Evolutionary conservation across 1,284 basidiomycete species (phyloP).

Genomic region (Austroboletus rostrupii): DNA sequence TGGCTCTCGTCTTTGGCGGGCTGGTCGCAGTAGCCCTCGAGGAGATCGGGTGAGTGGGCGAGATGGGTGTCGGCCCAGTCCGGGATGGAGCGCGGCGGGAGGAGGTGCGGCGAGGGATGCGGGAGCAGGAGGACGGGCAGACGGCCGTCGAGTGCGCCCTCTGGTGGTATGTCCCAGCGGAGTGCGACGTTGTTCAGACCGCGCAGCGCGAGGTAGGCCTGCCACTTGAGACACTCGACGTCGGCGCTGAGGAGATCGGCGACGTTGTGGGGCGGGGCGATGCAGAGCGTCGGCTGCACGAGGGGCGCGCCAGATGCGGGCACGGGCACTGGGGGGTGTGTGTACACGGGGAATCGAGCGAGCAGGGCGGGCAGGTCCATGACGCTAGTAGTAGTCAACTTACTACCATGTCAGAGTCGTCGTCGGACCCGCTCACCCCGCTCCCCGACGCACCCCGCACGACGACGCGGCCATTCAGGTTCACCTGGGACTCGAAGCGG

Average conservation of each 20-base stretch:
- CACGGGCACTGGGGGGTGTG: slow-evolving; percentile 39
- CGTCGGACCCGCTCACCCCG: slow-evolving; percentile 45
- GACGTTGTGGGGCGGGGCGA: slow-evolving; percentile 44
- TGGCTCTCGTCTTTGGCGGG: slow-evolving; percentile 64
- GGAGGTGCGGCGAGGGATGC: slow-evolving; percentile 44
- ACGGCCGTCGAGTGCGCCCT: slow-evolving; percentile 62
- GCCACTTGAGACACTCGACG: slow-evolving; percentile 82
- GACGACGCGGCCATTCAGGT: slow-evolving; percentile 55
- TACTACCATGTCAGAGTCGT: slow-evolving; percentile 34
- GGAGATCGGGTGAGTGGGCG: slow-evolving; percentile 37
- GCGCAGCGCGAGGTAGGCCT: slow-evolving; percentile 73
- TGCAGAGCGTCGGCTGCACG: slow-evolving; percentile 58
- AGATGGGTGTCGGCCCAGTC: slow-evolving; percentile 61
- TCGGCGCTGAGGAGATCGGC: slow-evolving; percentile 57
- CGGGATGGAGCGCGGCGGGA: slow-evolving; percentile 63
- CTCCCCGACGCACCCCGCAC: slow-evolving; percentile 35
- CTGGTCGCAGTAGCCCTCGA: slow-evolving; percentile 65
- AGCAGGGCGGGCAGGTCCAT: slow-evolving; percentile 11
- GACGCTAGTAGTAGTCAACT: neutral
- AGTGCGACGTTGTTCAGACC: slow-evolving; percentile 49
- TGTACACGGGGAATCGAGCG: slow-evolving; percentile 44
- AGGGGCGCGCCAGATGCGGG: slow-evolving; percentile 22
- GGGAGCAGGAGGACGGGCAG: slow-evolving; percentile 64
- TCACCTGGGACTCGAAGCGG: slow-evolving; percentile 61
- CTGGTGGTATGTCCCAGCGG: slow-evolving; percentile 61